Base-by-base conservation (phyloP, 441 rosid species). In the Erodium moschatum region DNA sequence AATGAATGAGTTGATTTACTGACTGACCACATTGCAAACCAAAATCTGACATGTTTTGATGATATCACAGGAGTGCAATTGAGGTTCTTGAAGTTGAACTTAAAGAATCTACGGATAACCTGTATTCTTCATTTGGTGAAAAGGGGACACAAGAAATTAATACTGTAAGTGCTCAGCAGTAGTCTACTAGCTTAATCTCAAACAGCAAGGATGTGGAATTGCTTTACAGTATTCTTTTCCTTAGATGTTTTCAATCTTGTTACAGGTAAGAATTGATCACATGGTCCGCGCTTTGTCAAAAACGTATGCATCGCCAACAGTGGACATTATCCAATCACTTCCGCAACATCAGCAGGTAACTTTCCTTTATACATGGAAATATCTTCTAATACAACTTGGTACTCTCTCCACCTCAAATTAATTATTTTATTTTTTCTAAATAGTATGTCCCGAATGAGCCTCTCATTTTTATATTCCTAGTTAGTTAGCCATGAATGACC, bases 291-390 rank as follows among this genome's bases (percentile, higher is more conserved):
- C 96, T 64, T 78, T 93, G 76, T 82, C 98, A 66, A 91, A 89
- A 76, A 88, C 91, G 46, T 93, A 81, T 72, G 84, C 79, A 74
- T 86, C 93, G 48, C 97, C 90, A 6, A 70, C 80, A 73, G 89
- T 91, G 21, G 93, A 93, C 77, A 91, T 85, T 72, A 91, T 93
- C 60, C 89, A 86, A 74, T 85, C 91, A 67, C 96, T 94, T 82
- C 97, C 98, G 65, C 97, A 91, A 77, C 97, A 93, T 76, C 97
- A 93, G 70, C 97, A 91, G 82, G 98, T 93, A 81, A 79, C 82
- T 79, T 76, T 62, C 13, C 5, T 16, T 16, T 24, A 67, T 54
- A 33, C 42, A 24, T 13, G 27, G 11, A 19, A 50, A 50, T 0
- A 1, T 50, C 58, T n/a, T 15, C 16, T 50, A 50, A 15, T 16